phyloP scores from a whole-genome alignment of 2,329 filamentous ascomycete species.

The Fusarium pilosicola region DNA sequence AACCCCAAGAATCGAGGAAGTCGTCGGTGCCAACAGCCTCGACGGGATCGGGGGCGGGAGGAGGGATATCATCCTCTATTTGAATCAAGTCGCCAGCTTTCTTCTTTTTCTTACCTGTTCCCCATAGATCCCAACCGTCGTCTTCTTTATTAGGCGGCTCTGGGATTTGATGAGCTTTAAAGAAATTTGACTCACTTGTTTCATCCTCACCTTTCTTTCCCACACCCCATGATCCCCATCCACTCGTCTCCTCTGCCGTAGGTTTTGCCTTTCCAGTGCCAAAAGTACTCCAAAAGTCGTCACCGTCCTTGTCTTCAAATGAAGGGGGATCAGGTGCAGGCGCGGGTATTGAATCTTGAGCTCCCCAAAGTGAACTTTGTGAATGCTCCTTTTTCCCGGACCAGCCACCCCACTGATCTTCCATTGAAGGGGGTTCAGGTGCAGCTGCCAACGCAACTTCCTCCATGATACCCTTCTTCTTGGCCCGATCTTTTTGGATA shows the following conservation, averaged over 20 bases:
- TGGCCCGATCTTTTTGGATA: constrained; percentile 47
- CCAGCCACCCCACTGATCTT: constrained; percentile 44
- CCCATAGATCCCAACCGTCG: constrained; percentile 44
- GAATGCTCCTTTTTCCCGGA: constrained; percentile 47
- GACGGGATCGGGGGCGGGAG: constrained; percentile 44
- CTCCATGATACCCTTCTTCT: constrained; percentile 46
- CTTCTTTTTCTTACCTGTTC: constrained; percentile 52
- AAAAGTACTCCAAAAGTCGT: constrained; percentile 44
- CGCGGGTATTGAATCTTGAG: constrained; percentile 30
- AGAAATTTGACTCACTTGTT: constrained; percentile 18
- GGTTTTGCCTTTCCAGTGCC: constrained; percentile 39
- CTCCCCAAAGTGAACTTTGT: constrained; percentile 41
- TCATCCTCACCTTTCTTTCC: constrained; percentile 42
- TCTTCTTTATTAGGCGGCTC: constrained; percentile 30
- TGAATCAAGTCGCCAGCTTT: constrained; percentile 50
- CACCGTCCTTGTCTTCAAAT: constrained; percentile 31
- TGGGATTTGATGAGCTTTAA: constrained; percentile 17
- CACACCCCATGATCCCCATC: constrained; percentile 40
- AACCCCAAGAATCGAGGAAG: constrained; percentile 67
- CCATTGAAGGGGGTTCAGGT: constrained; percentile 39
- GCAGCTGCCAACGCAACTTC: constrained; percentile 30
- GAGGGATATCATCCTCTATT: constrained; percentile 47
- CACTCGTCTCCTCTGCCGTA: constrained; percentile 28
- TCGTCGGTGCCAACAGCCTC: constrained; percentile 56
- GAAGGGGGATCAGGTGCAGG: constrained; percentile 38